Evolutionary conservation across 345 rosid species (phyloP), one percentile per base, ranked within the genome.

Genomic region (Euphorbia lathyris): DNA sequence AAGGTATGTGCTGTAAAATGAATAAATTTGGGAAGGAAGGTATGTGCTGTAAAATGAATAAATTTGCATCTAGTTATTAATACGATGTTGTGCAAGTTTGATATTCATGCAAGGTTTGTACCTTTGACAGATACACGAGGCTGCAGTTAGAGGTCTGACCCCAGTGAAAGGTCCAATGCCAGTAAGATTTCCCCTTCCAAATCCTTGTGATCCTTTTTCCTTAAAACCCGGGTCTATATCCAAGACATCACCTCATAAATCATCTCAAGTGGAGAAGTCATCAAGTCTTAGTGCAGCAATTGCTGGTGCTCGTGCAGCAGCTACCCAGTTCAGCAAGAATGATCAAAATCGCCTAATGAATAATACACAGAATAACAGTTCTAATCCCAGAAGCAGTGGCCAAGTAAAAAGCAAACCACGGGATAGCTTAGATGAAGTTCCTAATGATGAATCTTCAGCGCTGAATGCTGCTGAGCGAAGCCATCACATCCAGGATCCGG

Each of bases 261-360:
- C 76, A 57, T 38, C 76, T n/a, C 71, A 61, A 61, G 72, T 57
- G 53, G 87, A 79, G 58, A 73, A 83, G 40, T 82, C 86, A 63
- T 82, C 83, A 0, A 84, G 76, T 76, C 97, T 92, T 32, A 55
- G 62, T 72, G 86, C 86, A 61, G 99, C 97, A 55, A 92, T 90
- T 27, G 96, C 89, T 19, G 92, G 96, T 68, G 99, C 99, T 45
- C 84, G 74, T 76, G 91, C 88, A 66, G 97, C 97, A 8, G 92
- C 97, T 30, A 80, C 87, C 36, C 97, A 92, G 70, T 92, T 86
- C 75, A 83, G 85, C 36, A 95, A 81, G 68, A 87, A 83, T 74
- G 82, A 70, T 61, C 81, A 82, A 63, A 59, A n/a, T n/a, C 58
- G 48, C 26, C 72, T 53, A 20, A 22, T 51, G 19, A 62, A 47